Conservation (phyloP, 768 basidiomycete species). For the Russula dissimulans region DNA sequence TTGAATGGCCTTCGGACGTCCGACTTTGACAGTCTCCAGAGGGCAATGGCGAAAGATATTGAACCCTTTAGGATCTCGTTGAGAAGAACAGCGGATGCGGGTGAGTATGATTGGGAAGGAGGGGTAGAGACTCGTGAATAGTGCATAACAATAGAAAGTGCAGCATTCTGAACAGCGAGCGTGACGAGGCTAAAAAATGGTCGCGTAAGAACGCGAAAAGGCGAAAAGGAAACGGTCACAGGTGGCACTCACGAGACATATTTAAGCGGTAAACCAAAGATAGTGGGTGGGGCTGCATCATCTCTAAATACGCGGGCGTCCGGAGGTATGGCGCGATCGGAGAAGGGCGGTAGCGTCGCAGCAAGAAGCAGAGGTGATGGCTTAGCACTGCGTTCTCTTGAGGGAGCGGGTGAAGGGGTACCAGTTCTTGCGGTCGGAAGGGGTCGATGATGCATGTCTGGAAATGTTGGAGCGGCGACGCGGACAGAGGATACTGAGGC, state of each 20-base stretch:
- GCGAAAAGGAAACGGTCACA: not conserved
- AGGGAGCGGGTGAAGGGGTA: conserved; percentile 39
- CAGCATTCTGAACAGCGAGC: conserved; percentile 90
- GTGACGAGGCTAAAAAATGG: conserved; percentile 52
- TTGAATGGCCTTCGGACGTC: conserved; percentile 32
- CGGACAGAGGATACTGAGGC: conserved; percentile 13
- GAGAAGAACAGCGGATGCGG: conserved; percentile 87
- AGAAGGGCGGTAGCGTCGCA: conserved; percentile 10
- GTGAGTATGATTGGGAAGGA: conserved; percentile 74
- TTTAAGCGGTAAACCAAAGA: conserved; percentile 70
- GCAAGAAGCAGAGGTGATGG: conserved; percentile 24
- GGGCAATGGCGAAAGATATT: conserved; percentile 84
- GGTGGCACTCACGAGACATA: conserved; percentile 58
- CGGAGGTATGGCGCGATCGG: conserved; percentile 13
- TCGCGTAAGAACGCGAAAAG: not conserved
- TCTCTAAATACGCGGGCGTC: conserved; percentile 6
- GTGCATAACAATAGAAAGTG: conserved; percentile 96
- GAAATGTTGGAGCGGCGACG: conserved; percentile 22
- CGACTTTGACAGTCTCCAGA: conserved; percentile 31
- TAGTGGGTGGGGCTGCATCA: conserved; percentile 33
- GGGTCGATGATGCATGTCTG: conserved; percentile 57
- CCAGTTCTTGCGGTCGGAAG: conserved; percentile 40
- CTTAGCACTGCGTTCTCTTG: conserved; percentile 28
- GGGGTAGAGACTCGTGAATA: conserved; percentile 90
- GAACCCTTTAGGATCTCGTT: conserved; percentile 91